Conservation (phyloP, 2,329 filamentous ascomycete species). For the Microsporum canis region DNA sequence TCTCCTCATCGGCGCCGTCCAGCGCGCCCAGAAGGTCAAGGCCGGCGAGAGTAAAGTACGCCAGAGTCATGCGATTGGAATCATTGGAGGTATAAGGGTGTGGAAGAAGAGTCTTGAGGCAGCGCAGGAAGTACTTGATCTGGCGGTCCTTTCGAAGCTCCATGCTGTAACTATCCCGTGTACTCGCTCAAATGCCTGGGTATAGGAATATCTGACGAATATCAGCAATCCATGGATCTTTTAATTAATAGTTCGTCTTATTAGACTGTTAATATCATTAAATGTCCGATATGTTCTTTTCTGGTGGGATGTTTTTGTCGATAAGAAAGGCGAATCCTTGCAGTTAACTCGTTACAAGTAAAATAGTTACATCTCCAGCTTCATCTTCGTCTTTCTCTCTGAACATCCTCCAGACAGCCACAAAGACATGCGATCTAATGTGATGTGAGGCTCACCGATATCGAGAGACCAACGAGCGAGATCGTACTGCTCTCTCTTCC, state of each 20-base stretch:
- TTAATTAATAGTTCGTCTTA: no score
- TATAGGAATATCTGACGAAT: not conserved
- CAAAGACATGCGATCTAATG: not conserved
- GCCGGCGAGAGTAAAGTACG: slow-evolving; percentile 77
- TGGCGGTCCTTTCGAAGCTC: slow-evolving; percentile 47
- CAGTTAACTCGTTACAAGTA: not conserved
- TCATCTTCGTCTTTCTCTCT: not conserved
- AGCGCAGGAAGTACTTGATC: slow-evolving; percentile 85
- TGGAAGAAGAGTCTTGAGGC: slow-evolving; percentile 69
- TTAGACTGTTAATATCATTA: not conserved
- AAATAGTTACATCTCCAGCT: not conserved
- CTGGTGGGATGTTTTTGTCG: not conserved
- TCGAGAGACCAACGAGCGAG: not conserved
- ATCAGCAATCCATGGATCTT: no score
- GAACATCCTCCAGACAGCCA: not conserved
- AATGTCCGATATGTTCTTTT: not conserved
- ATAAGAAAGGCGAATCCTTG: not conserved
- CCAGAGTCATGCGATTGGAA: slow-evolving; percentile 78
- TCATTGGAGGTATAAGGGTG: slow-evolving; percentile 77
- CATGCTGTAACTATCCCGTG: not conserved
- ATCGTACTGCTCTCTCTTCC: not conserved
- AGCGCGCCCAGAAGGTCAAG: slow-evolving; percentile 66
- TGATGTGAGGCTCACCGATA: not conserved
- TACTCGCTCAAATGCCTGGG: not conserved
- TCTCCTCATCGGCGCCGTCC: slow-evolving; percentile 26